Evolutionary conservation across 139 green algal genomes (phyloP), one percentile per base, ranked within the genome.

Genomic region (Closterium sp.): DNA sequence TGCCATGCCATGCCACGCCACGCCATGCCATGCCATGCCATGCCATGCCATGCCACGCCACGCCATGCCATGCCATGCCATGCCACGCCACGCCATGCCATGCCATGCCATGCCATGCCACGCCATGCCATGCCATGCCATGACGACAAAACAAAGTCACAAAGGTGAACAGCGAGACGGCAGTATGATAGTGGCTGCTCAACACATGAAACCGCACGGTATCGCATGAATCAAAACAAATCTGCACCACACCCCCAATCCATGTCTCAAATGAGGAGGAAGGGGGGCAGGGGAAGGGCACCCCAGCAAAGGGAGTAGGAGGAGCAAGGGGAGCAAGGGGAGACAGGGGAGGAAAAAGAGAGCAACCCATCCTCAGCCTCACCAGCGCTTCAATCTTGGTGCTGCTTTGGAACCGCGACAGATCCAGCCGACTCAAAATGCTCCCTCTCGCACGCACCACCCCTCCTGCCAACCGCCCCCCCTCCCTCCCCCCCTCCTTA

Each of bases 391-490:
- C 62, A 24, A 79, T 79, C 62, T 79, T 79, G 62, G 62, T 27
- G 50, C 50, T 70, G 50, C 50, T 70, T 70, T 70, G 50, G 13
- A 21, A 70, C 17, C 50, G 50, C 50, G 50, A 70, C 50, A 70
- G 34, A 42, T 42, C 1, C 4, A 42, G 34, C 34, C 97, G 95
- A 11, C 31, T 94, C 84, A 99, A 91, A 91, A 99, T 99, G 95
- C 86, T 94, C 89, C 95, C 95, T n/a, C n/a, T 9, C 29, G 42
- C 42, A 2, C 88, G 28, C 32, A 28, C 34, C n/a, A 28, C 21
- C 31, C 88, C 88, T 32, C 88, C 88, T 27, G 30, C 30, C 86
- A 42, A 24, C 28, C 42, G 28, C 84, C 90, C 19, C 5, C 50
- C 24, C 9, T 34, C 28, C 22, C 32, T 29, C 34, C 28, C 29